Conservation (phyloP, 2,329 filamentous ascomycete genomes). For the Zarea fungicola region DNA sequence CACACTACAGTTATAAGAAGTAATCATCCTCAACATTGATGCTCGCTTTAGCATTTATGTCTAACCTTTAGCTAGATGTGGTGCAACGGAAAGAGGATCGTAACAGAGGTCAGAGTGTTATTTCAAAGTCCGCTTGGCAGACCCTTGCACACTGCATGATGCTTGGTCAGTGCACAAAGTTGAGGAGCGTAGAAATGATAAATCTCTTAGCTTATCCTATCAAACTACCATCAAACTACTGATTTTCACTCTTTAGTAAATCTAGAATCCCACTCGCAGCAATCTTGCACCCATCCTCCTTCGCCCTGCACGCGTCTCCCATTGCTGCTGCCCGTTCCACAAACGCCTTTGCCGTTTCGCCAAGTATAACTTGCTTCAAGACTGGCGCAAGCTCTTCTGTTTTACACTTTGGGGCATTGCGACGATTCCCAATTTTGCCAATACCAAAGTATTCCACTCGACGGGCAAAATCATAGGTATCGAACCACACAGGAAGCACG, state of each 20-base stretch:
- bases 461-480: slow-evolving; percentile 38
- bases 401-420: slow-evolving; percentile 1
- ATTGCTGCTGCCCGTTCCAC: neutral
- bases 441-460: slow-evolving; percentile 36
- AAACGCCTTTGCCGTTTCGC: neutral
- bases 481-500: slow-evolving; percentile 39
- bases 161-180: too few relatives aligned
- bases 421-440: slow-evolving; percentile 31
- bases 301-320: neutral
- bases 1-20: too few relatives aligned
- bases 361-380: neutral
- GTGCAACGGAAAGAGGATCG: too few relatives aligned
- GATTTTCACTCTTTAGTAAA: neutral
- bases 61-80: too few relatives aligned
- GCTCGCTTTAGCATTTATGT: too few relatives aligned
- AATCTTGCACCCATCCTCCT: neutral
- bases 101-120: too few relatives aligned
- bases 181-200: too few relatives aligned
- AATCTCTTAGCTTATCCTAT: too few relatives aligned
- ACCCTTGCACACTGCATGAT: too few relatives aligned
- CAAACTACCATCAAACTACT: too few relatives aligned
- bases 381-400: neutral
- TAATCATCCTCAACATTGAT: too few relatives aligned
- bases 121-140: too few relatives aligned
- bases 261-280: neutral